These are phyloP conservation scores for Globisporangium megalacanthum DNA, from an alignment of 352 stramenopile species.

Conservation along the genomic window DNA sequence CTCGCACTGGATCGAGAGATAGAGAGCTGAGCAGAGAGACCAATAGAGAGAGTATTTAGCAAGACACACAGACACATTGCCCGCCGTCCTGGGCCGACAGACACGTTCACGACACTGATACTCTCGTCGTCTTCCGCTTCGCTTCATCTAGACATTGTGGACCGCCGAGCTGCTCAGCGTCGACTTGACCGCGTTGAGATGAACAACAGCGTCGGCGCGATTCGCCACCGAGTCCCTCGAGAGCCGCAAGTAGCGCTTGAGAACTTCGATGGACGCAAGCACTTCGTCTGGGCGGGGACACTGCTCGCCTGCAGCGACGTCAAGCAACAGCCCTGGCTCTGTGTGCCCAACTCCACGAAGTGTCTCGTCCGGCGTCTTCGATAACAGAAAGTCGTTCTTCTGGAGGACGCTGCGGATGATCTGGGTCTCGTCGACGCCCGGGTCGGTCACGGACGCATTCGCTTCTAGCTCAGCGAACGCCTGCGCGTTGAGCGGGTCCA, in stretches of 20 bases:
- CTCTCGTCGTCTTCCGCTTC: not conserved
- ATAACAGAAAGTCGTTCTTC: slow-evolving; percentile 71
- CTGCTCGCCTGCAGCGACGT: slow-evolving; percentile 37
- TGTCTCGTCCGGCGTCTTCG: slow-evolving; percentile 56
- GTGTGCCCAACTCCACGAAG: slow-evolving; percentile 37
- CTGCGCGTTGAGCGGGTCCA: slow-evolving; percentile 46
- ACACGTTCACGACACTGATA: too few relatives aligned
- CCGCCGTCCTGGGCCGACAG: too few relatives aligned
- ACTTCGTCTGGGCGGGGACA: slow-evolving; percentile 51
- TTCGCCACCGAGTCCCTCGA: slow-evolving; percentile 37
- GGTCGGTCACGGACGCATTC: slow-evolving; percentile 70
- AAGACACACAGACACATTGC: slow-evolving; percentile 1
- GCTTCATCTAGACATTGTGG: slow-evolving; percentile 18
- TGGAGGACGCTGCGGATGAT: slow-evolving; percentile 80
- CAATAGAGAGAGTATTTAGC: not conserved
- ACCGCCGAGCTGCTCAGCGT: slow-evolving; percentile 29
- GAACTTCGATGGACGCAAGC: slow-evolving; percentile 45
- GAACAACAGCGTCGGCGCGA: slow-evolving; percentile 58
- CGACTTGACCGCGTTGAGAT: slow-evolving; percentile 69
- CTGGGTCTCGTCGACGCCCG: slow-evolving; percentile 75
- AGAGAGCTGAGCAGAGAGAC: not conserved
- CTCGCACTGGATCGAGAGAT: too few relatives aligned
- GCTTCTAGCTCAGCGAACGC: slow-evolving; percentile 68
- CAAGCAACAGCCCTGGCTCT: slow-evolving; percentile 45
- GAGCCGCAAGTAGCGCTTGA: slow-evolving; percentile 77